A percentile compares a stretch with the other conserved stretches of the same genome.
Evolutionary conservation across 257 asterid species (phyloP).

Genomic region (Cordia subcordata): DNA sequence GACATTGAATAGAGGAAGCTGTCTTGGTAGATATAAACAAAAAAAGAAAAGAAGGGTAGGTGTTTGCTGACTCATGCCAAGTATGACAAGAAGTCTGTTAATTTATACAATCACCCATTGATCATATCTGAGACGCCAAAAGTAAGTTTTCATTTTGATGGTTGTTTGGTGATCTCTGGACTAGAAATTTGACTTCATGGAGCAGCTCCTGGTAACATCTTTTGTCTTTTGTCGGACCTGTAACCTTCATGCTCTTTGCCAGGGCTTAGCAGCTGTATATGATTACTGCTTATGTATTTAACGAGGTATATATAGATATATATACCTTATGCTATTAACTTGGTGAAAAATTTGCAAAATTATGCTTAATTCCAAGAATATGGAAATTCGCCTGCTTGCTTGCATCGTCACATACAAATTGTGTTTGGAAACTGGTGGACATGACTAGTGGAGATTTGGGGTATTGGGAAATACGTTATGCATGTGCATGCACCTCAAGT

Average conservation of each 20-base stretch:
- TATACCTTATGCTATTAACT: too few relatives aligned
- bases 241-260: neutral
- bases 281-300: neutral
- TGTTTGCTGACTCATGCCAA: too few relatives aligned
- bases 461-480: neutral
- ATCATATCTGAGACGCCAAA: neutral
- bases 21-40: too few relatives aligned
- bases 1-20: too few relatives aligned
- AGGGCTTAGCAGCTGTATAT: neutral
- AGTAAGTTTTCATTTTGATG: neutral
- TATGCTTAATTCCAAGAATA: slow-evolving; percentile 8
- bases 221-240: neutral
- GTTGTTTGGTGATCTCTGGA: neutral
- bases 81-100: too few relatives aligned
- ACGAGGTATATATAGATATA: neutral
- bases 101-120: too few relatives aligned
- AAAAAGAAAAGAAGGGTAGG: too few relatives aligned
- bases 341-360: neutral
- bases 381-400: slow-evolving; percentile 21
- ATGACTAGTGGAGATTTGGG: neutral
- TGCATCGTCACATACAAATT: neutral
- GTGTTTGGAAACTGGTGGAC: neutral
- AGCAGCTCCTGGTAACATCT: neutral
- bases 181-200: too few relatives aligned
- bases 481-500: slow-evolving; percentile 7